Evolutionary conservation across 352 stramenopile genomes (phyloP).

Genomic region (Globisporangium barbulae): DNA sequence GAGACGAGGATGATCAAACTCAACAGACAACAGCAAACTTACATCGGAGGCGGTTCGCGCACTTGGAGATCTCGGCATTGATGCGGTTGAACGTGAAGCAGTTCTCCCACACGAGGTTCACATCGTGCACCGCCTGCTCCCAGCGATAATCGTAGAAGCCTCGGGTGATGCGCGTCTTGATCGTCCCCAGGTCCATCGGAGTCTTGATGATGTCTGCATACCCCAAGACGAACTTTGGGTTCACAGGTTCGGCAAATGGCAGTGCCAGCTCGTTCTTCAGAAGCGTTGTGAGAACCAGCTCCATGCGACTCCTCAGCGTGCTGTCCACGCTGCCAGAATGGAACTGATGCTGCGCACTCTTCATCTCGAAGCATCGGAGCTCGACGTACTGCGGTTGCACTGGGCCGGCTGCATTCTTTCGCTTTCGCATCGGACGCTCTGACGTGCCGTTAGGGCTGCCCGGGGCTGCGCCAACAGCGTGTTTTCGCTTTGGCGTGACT

Average conservation of each 20-base stretch:
- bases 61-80: conserved; percentile 78
- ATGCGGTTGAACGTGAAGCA: conserved; percentile 84
- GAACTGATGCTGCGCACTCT: conserved; percentile 14
- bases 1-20: background rate
- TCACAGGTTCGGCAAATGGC: conserved; percentile 69
- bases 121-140: conserved; percentile 53
- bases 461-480: conserved; percentile 22
- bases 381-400: conserved; percentile 37
- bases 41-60: conserved; percentile 74
- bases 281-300: conserved; percentile 58
- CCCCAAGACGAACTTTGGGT: conserved; percentile 59
- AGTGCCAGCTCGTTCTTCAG: conserved; percentile 62
- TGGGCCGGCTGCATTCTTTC: conserved; percentile 18
- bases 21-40: conserved; percentile 23
- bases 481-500: conserved; percentile 49
- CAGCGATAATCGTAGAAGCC: conserved; percentile 62
- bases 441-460: conserved; percentile 9
- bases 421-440: conserved; percentile 41
- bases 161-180: conserved; percentile 69
- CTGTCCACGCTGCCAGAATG: conserved; percentile 39
- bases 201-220: conserved; percentile 69
- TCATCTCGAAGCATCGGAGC: conserved; percentile 60
- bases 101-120: conserved; percentile 82
- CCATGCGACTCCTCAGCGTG: conserved; percentile 49
- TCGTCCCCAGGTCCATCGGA: conserved; percentile 92